A percentile compares a stretch with the other conserved stretches of the same genome.
phyloP scores from a whole-genome alignment of 352 stramenopile species.

The Aphanomyces cochlioides region DNA sequence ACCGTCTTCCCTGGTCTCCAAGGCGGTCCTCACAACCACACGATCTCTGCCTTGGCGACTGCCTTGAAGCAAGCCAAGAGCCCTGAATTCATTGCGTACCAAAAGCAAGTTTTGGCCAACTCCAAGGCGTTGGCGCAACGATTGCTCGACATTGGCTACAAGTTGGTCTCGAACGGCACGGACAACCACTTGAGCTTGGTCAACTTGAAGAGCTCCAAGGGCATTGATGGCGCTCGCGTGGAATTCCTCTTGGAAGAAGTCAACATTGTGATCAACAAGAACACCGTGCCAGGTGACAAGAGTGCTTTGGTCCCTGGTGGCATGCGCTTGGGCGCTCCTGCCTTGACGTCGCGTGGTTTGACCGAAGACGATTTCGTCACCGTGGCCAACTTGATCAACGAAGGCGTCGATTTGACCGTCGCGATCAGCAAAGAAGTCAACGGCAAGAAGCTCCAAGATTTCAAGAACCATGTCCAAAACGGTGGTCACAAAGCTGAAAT shows the following conservation, averaged over 20 bases:
- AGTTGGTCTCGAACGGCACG: conserved; percentile 96
- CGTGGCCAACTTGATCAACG: conserved; percentile 95
- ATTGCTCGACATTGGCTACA: conserved; percentile 90
- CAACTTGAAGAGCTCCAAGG: conserved; percentile 92
- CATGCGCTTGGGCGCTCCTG: conserved; percentile 95
- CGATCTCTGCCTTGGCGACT: conserved; percentile 97
- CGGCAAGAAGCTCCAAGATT: conserved; percentile 94
- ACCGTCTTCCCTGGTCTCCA: conserved; percentile 98
- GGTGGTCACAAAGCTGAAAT: conserved; percentile 62
- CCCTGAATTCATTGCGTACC: conserved; percentile 97
- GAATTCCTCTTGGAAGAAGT: conserved; percentile 95
- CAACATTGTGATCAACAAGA: conserved; percentile 99
- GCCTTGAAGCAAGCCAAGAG: conserved; percentile 94
- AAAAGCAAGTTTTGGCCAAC: conserved; percentile 94
- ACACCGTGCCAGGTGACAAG: conserved; percentile 97
- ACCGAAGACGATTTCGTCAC: conserved; percentile 93
- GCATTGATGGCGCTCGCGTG: conserved; percentile 93
- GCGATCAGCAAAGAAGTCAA: conserved; percentile 87
- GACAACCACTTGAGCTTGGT: conserved; percentile 98
- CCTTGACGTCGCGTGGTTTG: conserved; percentile 94
- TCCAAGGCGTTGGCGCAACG: conserved; percentile 83
- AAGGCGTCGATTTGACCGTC: conserved; percentile 90
- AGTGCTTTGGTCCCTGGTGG: conserved; percentile 95
- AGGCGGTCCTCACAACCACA: conserved; percentile 99
- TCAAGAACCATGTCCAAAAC: conserved; percentile 80